phyloP scores from a whole-genome alignment of 306 rosid species.

The Pterocarpus santalinus region DNA sequence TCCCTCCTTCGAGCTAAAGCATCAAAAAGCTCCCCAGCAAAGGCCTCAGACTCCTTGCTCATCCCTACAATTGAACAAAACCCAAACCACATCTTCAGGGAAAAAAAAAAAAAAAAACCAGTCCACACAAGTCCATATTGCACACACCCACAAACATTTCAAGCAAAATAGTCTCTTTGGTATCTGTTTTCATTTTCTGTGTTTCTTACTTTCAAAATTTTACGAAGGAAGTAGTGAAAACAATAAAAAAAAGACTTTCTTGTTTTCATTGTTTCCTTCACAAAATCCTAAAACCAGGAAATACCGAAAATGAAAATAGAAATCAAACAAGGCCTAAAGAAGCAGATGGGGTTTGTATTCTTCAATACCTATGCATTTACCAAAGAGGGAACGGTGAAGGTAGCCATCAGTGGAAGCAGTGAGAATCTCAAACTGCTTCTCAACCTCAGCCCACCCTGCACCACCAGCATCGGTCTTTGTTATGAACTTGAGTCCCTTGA shows the following conservation, averaged over 20 bases:
- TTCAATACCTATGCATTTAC: constrained; percentile 64
- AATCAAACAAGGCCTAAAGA: too few species aligned
- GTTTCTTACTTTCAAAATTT: too few species aligned
- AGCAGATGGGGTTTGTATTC: background rate
- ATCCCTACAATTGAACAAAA: constrained; percentile 57
- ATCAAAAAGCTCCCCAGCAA: constrained; percentile 70
- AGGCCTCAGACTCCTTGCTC: constrained; percentile 70
- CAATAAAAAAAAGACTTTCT: background rate
- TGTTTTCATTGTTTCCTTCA: too few species aligned
- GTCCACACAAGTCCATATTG: background rate
- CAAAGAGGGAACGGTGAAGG: constrained; percentile 65
- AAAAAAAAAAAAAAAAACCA: background rate
- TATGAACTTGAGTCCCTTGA: constrained; percentile 63
- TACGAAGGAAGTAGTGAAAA: background rate
- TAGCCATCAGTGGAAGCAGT: constrained; percentile 51
- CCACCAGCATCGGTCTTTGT: constrained; percentile 43
- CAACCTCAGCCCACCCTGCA: constrained; percentile 66
- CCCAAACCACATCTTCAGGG: constrained; percentile 27
- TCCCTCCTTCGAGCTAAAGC: constrained; percentile 61
- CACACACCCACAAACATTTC: background rate
- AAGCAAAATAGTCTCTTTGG: too few species aligned
- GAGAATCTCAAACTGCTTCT: constrained; percentile 57
- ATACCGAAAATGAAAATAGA: too few species aligned
- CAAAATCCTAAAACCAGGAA: too few species aligned
- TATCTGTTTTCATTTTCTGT: too few species aligned